Evolutionary conservation across 2,329 filamentous ascomycete species (phyloP).

Genomic region (Teratosphaeria destructans): DNA sequence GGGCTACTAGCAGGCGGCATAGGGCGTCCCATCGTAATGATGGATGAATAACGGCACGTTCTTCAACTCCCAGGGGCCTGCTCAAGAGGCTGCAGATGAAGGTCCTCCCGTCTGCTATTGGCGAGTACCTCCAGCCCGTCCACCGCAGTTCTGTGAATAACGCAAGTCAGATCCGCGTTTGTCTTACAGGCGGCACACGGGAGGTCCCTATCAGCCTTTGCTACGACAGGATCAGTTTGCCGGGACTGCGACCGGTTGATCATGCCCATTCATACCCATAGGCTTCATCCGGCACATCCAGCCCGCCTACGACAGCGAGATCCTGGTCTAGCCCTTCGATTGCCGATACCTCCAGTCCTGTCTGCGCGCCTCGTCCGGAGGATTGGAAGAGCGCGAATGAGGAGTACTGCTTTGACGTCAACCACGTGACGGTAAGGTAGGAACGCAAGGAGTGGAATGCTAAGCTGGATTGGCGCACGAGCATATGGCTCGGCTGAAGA

Average conservation of each 20-base stretch:
- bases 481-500: neutral
- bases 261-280: neutral
- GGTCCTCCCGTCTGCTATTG: conserved; percentile 3
- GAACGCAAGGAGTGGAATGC: neutral
- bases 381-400: neutral
- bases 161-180: neutral
- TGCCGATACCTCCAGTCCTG: neutral
- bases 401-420: neutral
- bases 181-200: neutral
- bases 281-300: neutral
- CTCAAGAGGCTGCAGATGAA: neutral
- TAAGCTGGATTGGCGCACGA: neutral
- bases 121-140: conserved; percentile 2
- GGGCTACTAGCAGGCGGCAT: neutral
- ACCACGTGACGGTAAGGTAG: neutral
- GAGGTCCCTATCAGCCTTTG: neutral
- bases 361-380: neutral
- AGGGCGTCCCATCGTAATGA: neutral
- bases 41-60: neutral
- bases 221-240: neutral
- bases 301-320: neutral
- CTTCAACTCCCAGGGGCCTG: neutral
- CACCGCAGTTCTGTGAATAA: neutral
- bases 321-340: neutral
- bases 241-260: neutral